Percentiles rank a stretch among this genome's conserved stretches.
phyloP scores from a whole-genome alignment of 371 early-diverging fungal species.

The Apophysomyces variabilis region DNA sequence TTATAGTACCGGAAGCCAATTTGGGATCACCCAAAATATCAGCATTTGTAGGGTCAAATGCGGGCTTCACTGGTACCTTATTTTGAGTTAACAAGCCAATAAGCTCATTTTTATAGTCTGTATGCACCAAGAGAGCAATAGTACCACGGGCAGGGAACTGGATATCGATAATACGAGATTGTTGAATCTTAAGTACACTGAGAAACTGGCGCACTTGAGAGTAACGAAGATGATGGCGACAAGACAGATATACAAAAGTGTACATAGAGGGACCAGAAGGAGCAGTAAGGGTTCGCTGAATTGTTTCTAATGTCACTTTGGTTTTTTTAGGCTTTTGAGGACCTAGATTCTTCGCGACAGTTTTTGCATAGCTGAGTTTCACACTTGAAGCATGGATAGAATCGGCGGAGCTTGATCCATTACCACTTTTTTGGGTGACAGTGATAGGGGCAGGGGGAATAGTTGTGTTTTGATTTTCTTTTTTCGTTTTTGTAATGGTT shows the following conservation, averaged over 20 bases:
- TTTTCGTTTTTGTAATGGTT: too few species aligned
- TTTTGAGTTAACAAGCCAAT: background rate
- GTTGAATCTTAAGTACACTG: background rate
- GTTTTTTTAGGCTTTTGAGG: too few species aligned
- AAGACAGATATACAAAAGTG: slow-evolving; percentile 6
- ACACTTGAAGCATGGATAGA: too few species aligned
- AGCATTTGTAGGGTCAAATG: slow-evolving; percentile 1
- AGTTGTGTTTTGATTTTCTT: too few species aligned
- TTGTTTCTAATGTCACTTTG: too few species aligned
- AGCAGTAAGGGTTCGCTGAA: too few species aligned
- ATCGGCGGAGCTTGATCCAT: too few species aligned
- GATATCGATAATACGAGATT: slow-evolving; percentile 10
- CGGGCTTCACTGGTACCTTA: background rate
- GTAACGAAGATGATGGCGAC: background rate
- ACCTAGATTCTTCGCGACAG: too few species aligned
- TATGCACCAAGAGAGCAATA: slow-evolving; percentile 10
- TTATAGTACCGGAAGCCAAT: background rate
- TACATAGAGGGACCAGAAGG: background rate
- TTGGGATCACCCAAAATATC: slow-evolving; percentile 8
- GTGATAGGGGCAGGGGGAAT: too few species aligned
- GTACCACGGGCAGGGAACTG: slow-evolving; percentile 16
- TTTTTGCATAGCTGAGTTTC: too few species aligned
- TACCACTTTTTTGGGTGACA: too few species aligned
- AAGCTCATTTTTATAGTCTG: background rate
- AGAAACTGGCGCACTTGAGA: slow-evolving; percentile 14